A percentile compares a stretch with the other conserved stretches of the same genome.
Conservation (phyloP, 176 grass and related monocot genomes). For the Leersia perrieri region DNA sequence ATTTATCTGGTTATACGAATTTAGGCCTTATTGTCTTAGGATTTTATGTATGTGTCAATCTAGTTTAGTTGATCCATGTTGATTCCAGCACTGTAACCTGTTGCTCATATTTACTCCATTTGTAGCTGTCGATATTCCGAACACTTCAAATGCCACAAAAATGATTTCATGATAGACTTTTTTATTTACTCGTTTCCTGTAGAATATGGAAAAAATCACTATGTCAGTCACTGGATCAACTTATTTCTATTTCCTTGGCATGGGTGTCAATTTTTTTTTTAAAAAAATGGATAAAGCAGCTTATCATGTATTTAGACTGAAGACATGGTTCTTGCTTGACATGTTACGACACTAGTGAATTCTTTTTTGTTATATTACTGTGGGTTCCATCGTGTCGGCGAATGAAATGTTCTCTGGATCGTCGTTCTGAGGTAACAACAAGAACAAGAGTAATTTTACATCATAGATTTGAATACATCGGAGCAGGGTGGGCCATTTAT, state of each 20-base stretch:
- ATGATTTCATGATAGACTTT: not conserved
- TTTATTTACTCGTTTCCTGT: not conserved
- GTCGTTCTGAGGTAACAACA: slow-evolving; percentile 5
- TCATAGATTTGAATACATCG: slow-evolving; percentile 1
- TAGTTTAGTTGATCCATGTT: not conserved
- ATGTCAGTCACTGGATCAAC: not conserved
- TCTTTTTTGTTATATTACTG: not conserved
- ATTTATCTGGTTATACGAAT: not conserved
- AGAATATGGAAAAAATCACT: not conserved
- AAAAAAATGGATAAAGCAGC: not conserved
- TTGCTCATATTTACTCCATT: not conserved
- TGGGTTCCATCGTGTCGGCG: not conserved
- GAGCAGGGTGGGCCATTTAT: slow-evolving; percentile 1
- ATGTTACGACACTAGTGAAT: not conserved
- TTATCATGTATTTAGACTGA: not conserved
- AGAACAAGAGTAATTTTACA: not conserved
- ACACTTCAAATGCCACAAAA: not conserved
- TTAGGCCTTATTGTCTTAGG: not conserved
- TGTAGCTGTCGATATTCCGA: not conserved
- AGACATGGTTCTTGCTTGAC: not conserved
- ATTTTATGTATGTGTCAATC: not conserved
- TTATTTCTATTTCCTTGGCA: not conserved
- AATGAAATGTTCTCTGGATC: slow-evolving; percentile 20
- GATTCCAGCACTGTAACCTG: not conserved
- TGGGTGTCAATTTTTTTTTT: not conserved